Evolutionary conservation across 169 alveolate species (phyloP), one percentile per base, ranked within the genome.

Genomic region (Plasmodium cynomolgi): DNA sequence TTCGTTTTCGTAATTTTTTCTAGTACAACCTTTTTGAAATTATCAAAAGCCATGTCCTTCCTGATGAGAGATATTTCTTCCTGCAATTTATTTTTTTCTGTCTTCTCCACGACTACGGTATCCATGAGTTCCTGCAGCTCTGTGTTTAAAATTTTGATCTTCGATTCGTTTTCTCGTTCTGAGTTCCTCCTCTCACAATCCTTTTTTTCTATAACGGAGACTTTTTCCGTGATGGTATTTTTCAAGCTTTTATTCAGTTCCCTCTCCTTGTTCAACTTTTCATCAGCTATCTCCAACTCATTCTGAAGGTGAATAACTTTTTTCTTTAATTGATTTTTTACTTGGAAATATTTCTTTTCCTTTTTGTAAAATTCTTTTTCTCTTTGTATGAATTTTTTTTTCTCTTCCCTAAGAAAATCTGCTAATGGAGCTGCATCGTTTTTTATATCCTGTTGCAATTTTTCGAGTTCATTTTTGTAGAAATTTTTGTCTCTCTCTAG

Each of bases 331-430:
- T 71, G 17, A 68, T 81, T 90, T 47, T 80, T 68, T 47, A 31
- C 83, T 50, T 62, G 82, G 15, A 90, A 80, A 80, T 8, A 80
- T 9, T 71, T 34, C 73, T 90, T 90, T 41, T 90, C 94, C 72
- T 81, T 90, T 62, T 58, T 86, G 81, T 86, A 86, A 26, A 86
- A 29, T 33, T 39, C 11, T 80, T 90, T 90, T 90, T 90, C 94
- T 90, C 84, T 90, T 90, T 79, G 72, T 33, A 90, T 11, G 73
- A 58, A 68, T 13, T 62, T 79, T 8, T 47, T 31, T n/a, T 90
- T 81, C 54, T 90, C 91, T 41, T 79, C 94, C n/a, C 73, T 90
- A 17, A 90, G 23, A 47, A 80, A 90, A 17, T 81, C 91, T 15
- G 31, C n/a, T 3, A 80, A 26, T 3, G 94, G 94, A 0, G 74